Evolutionary conservation across 2,329 filamentous ascomycete species (phyloP).

Genomic region (Mycocentrospora acerina): DNA sequence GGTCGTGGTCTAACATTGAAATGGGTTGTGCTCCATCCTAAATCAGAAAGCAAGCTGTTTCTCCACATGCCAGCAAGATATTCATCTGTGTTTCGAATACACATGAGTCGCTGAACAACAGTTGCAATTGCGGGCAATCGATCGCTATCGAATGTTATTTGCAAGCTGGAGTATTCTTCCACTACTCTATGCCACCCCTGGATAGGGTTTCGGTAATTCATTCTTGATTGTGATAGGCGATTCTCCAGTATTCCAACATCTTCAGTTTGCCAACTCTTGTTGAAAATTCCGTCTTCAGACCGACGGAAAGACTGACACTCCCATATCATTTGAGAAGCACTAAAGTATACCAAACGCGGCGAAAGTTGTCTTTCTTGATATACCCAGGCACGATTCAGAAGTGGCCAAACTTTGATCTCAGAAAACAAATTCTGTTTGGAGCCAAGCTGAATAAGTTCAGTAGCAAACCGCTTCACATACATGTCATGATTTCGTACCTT

Average conservation of each 20-base stretch:
- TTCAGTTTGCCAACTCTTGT: too few relatives aligned
- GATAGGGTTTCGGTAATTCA: background rate
- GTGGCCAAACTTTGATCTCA: background rate
- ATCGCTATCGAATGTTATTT: conserved; percentile 5
- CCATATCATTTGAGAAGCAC: background rate
- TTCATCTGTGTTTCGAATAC: background rate
- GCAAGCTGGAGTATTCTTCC: background rate
- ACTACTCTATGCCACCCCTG: conserved; percentile 1
- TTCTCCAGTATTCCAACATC: background rate
- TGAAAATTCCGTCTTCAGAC: background rate
- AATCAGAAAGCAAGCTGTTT: conserved; percentile 1
- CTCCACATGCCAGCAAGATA: conserved; percentile 11
- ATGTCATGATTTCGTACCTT: background rate
- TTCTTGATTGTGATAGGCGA: background rate
- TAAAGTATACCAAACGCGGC: background rate
- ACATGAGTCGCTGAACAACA: conserved; percentile 1
- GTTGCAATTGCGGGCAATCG: conserved; percentile 7
- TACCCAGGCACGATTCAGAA: conserved; percentile 2
- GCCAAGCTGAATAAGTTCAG: background rate
- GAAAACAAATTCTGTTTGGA: background rate
- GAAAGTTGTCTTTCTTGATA: conserved; percentile 1
- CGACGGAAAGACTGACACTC: background rate
- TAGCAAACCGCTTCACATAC: background rate
- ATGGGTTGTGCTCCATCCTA: too few relatives aligned
- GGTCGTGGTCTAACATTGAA: background rate